phyloP scores from a whole-genome alignment of 192 early-diverging fungal genomes.

The Kappamyces sp. region DNA sequence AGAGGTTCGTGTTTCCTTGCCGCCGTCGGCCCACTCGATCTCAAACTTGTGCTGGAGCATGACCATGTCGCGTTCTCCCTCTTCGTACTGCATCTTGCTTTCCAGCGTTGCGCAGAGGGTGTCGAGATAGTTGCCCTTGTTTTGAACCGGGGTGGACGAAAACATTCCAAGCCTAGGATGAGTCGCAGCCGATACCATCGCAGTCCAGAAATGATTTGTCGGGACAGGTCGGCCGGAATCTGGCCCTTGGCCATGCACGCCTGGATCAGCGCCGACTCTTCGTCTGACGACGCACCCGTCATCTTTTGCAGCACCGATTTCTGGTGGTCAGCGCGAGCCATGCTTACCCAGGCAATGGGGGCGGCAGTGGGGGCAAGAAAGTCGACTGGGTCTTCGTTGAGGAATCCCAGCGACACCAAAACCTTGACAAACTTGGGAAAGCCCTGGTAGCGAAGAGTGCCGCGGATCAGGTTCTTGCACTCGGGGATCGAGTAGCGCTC shows the following conservation, averaged over 20 bases:
- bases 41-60: slow-evolving; percentile 97
- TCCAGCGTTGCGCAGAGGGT: slow-evolving; percentile 93
- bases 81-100: slow-evolving; percentile 91
- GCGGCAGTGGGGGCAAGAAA: slow-evolving; percentile 45
- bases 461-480: slow-evolving; percentile 86
- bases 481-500: slow-evolving; percentile 92
- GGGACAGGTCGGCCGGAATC: slow-evolving; percentile 29
- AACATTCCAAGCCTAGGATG: slow-evolving; percentile 73
- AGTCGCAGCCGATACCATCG: slow-evolving; percentile 26
- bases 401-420: slow-evolving; percentile 86
- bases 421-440: slow-evolving; percentile 96
- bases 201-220: slow-evolving; percentile 40
- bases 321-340: slow-evolving; percentile 16
- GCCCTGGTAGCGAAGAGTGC: slow-evolving; percentile 93
- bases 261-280: slow-evolving; percentile 24
- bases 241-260: slow-evolving; percentile 62
- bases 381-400: slow-evolving; percentile 65
- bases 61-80: slow-evolving; percentile 92
- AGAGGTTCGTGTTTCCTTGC: slow-evolving; percentile 66
- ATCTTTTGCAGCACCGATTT: slow-evolving; percentile 64
- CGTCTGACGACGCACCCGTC: slow-evolving; percentile 20
- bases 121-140: slow-evolving; percentile 65
- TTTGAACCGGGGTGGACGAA: slow-evolving; percentile 61
- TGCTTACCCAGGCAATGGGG: slow-evolving; percentile 58
- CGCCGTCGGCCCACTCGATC: slow-evolving; percentile 79